Percentiles rank a stretch among this genome's conserved stretches.
Conservation (phyloP, 768 basidiomycete species). For the Phanerochaete carnosa region DNA sequence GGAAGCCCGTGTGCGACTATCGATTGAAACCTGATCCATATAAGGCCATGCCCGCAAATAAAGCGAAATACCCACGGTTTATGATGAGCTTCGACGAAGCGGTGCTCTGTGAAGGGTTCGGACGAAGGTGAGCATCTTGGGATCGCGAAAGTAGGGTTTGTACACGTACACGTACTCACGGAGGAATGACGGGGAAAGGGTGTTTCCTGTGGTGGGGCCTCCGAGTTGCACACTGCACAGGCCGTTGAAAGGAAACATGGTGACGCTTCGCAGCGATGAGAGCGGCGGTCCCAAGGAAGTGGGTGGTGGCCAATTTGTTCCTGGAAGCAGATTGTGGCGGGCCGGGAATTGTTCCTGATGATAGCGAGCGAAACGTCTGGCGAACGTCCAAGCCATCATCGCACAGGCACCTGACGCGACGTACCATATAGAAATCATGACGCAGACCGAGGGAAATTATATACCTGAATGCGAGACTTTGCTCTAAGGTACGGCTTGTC, state of each 20-base stretch:
- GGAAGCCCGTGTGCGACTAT: not conserved
- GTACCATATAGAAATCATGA: not conserved
- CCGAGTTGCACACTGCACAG: too few relatives aligned
- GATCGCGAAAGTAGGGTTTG: not conserved
- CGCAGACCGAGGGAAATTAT: too few relatives aligned
- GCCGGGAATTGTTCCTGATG: not conserved
- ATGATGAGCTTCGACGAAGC: not conserved
- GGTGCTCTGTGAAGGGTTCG: not conserved
- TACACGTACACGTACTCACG: not conserved
- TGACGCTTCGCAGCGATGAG: not conserved
- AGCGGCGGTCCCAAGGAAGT: not conserved
- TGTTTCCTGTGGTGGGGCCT: not conserved
- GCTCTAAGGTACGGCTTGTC: not conserved
- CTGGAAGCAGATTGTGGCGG: not conserved
- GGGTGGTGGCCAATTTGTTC: not conserved
- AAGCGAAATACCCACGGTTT: conserved; percentile 12
- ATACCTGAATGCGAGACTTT: not conserved
- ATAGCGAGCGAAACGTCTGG: not conserved
- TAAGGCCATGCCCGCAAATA: conserved; percentile 8
- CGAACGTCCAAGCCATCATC: not conserved
- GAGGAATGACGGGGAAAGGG: not conserved
- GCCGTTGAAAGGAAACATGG: not conserved
- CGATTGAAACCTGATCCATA: not conserved
- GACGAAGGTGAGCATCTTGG: not conserved
- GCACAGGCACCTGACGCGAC: not conserved